Evolutionary conservation across 2,329 filamentous ascomycete genomes (phyloP), one percentile per base, ranked within the genome.

Genomic region (Fusarium scirpi): DNA sequence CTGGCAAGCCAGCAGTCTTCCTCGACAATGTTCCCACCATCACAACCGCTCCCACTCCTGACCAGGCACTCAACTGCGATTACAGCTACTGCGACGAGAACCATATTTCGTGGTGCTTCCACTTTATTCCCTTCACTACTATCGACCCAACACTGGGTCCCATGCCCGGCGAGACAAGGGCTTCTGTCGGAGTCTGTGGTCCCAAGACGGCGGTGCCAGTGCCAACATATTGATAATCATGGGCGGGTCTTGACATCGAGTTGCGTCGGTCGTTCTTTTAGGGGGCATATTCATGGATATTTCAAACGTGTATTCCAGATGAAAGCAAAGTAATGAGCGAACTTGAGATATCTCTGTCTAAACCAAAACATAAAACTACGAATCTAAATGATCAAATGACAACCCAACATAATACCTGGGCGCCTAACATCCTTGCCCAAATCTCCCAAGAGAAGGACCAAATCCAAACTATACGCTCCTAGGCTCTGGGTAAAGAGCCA

Each of bases 91-190:
- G 81, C 74, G 78, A 80, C 64, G 77, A 78, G 44, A 71, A 75
- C 18, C 64, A 70, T 16, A 75, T 74, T 6, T 77, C 77, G 5
- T 83, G 78, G 76, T 83, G 82, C 71, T 78, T 80, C 65, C 80
- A 77, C 71, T 83, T 80, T 76, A 75, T 72, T 25, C 81, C 80
- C 18, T 67, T 81, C 46, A 82, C 79, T 9, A 72, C 73, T n/a
- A 81, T 76, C 62, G 76, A 82, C 51, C 61, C 72, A 20, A 74
- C 70, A 3, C 67, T 71, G 8, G 81, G 80, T 1, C 77, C 77
- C 8, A 53, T 80, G 16, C 81, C 81, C 6, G 82, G 80, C 4
- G 81, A 82, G 74, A 78, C 76, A 25, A 73, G 74, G n/a, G 76
- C 73, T 4, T 65, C 73, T 6, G 38, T 82, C 1, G 81, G 81